phyloP scores from a whole-genome alignment of 345 rosid genomes.

The Citrus hindsii region DNA sequence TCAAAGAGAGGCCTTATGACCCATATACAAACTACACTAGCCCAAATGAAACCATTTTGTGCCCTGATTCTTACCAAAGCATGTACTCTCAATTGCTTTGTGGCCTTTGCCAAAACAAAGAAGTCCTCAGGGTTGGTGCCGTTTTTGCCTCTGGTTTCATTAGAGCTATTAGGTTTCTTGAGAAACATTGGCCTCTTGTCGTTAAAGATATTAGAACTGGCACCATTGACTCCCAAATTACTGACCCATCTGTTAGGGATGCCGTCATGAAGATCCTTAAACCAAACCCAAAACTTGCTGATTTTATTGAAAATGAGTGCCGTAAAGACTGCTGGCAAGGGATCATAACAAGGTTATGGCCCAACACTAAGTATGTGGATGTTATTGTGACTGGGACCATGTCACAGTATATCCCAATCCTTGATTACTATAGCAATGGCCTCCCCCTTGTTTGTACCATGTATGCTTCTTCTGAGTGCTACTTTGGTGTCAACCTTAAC shows the following conservation, averaged over 20 bases:
- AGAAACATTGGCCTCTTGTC: slow-evolving; percentile 57
- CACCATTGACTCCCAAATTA: slow-evolving; percentile 43
- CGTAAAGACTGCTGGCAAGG: slow-evolving; percentile 61
- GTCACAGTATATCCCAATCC: slow-evolving; percentile 96
- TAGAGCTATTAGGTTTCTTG: slow-evolving; percentile 71
- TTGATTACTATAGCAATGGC: slow-evolving; percentile 81
- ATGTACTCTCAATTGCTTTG: slow-evolving; percentile 83
- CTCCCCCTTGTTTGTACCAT: slow-evolving; percentile 93
- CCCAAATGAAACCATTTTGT: slow-evolving; percentile 77
- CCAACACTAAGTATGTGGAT: slow-evolving; percentile 82
- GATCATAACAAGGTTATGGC: slow-evolving; percentile 75
- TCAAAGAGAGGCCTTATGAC: slow-evolving; percentile 60
- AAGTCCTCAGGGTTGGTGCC: slow-evolving; percentile 79
- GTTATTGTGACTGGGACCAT: slow-evolving; percentile 98
- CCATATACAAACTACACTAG: slow-evolving; percentile 80
- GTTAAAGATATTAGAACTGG: slow-evolving; percentile 52
- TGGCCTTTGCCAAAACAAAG: slow-evolving; percentile 59
- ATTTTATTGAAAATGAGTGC: slow-evolving; percentile 52
- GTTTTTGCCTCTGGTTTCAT: slow-evolving; percentile 85
- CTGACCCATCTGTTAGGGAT: slow-evolving; percentile 51
- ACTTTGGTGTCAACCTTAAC: slow-evolving; percentile 82
- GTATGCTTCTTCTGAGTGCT: slow-evolving; percentile 98
- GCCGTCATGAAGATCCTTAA: slow-evolving; percentile 58
- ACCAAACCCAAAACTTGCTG: slow-evolving; percentile 62
- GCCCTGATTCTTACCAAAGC: slow-evolving; percentile 73